These are phyloP conservation scores for Leccinum boreale DNA, from an alignment of 768 basidiomycete genomes.

Conservation along the genomic window DNA sequence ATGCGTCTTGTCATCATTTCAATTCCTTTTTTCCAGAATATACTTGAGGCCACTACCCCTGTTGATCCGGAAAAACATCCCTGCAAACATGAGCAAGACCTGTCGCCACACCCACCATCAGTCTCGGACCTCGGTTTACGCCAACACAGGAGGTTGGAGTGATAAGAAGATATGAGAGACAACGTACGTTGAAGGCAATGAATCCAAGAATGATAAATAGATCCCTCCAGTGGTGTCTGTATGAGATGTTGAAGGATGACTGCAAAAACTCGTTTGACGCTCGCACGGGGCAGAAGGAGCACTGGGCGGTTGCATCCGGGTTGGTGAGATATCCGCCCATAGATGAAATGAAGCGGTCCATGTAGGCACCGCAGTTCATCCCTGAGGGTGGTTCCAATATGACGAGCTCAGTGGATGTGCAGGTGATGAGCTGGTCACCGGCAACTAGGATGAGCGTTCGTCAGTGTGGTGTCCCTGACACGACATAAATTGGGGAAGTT, in stretches of 20 bases:
- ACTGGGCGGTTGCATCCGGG: conserved; percentile 48
- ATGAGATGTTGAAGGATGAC: conserved; percentile 2
- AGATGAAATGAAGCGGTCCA: conserved; percentile 44
- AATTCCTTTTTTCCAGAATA: neutral
- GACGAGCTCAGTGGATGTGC: conserved; percentile 52
- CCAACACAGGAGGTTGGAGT: neutral
- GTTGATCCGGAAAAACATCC: conserved; percentile 33
- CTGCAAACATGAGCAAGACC: conserved; percentile 28
- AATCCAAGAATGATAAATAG: conserved; percentile 17
- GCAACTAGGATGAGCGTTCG: conserved; percentile 28
- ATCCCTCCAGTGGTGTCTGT: conserved; percentile 9
- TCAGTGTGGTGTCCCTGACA: neutral
- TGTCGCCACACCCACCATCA: conserved; percentile 5
- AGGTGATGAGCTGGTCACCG: conserved; percentile 42
- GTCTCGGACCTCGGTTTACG: neutral
- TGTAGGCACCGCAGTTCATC: conserved; percentile 50
- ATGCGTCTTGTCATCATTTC: neutral
- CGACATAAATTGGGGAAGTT: neutral
- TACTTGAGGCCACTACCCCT: neutral
- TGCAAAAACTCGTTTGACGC: conserved; percentile 45
- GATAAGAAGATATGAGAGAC: too few relatives aligned
- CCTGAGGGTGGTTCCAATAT: conserved; percentile 51
- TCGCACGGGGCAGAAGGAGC: conserved; percentile 52
- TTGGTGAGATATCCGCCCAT: conserved; percentile 59
- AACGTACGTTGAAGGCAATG: conserved; percentile 42